Evolutionary conservation across 176 grass and related monocot species (phyloP).

Genomic region (Phoenix dactylifera): DNA sequence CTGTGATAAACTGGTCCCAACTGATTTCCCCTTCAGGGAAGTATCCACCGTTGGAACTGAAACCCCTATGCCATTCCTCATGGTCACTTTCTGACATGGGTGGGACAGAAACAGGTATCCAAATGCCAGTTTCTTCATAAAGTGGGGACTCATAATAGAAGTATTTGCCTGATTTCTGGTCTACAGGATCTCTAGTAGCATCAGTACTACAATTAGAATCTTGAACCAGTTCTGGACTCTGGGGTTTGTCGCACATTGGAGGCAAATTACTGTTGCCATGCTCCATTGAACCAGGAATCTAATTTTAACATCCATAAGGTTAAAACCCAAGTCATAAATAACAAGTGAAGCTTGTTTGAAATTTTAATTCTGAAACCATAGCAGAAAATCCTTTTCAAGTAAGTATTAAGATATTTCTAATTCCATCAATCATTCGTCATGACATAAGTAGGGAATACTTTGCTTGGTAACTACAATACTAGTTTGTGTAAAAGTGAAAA

Average conservation of each 20-base stretch:
- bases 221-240: too few relatives aligned
- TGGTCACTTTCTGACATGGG: constrained; percentile 56
- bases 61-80: constrained; percentile 56
- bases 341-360: too few relatives aligned
- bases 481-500: too few relatives aligned
- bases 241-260: neutral
- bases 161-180: constrained; percentile 21
- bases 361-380: too few relatives aligned
- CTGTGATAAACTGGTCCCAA: constrained; percentile 47
- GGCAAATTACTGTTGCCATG: neutral
- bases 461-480: too few relatives aligned
- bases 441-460: too few relatives aligned
- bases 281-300: too few relatives aligned
- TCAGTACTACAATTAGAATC: neutral
- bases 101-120: constrained; percentile 79
- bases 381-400: too few relatives aligned
- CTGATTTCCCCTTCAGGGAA: constrained; percentile 56
- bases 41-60: constrained; percentile 40
- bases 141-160: constrained; percentile 40
- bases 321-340: too few relatives aligned
- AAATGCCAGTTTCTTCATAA: constrained; percentile 59
- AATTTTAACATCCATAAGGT: too few relatives aligned
- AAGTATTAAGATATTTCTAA: too few relatives aligned
- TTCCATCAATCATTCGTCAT: too few relatives aligned
- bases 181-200: constrained; percentile 6